Conservation (phyloP, 805 yeast species). For the Crinitomyces ghanaensis region DNA sequence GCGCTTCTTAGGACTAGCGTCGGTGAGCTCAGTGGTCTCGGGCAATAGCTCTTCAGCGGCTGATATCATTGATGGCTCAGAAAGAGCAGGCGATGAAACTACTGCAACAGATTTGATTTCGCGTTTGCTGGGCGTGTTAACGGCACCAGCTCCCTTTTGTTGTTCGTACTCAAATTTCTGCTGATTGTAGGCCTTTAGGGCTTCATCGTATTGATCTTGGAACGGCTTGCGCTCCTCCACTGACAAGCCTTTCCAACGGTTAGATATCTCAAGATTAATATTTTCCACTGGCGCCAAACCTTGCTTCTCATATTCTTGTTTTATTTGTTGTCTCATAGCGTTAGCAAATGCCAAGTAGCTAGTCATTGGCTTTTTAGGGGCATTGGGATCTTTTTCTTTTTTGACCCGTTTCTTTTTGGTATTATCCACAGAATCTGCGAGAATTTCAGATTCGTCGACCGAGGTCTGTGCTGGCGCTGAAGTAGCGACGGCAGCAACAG, state of each 20-base stretch:
- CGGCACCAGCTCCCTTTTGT: constrained; percentile 24
- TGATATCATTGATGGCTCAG: background rate
- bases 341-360: constrained; percentile 73
- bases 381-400: constrained; percentile 71
- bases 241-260: constrained; percentile 63
- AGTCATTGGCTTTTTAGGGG: constrained; percentile 91
- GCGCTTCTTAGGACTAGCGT: too few species aligned
- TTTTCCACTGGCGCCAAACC: constrained; percentile 57
- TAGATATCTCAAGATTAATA: constrained; percentile 67
- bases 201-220: constrained; percentile 42
- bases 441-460: constrained; percentile 15
- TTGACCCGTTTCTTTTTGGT: constrained; percentile 28
- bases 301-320: constrained; percentile 50
- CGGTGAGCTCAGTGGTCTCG: too few species aligned
- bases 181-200: constrained; percentile 34
- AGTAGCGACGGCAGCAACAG: constrained; percentile 1
- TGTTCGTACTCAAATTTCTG: constrained; percentile 38
- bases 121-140: background rate
- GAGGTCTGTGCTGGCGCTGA: constrained; percentile 12
- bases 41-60: too few species aligned
- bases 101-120: background rate
- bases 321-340: constrained; percentile 57
- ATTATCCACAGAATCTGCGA: constrained; percentile 14
- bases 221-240: constrained; percentile 63
- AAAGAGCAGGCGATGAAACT: background rate